Evolutionary conservation across 768 basidiomycete genomes (phyloP).

Genomic region (Antrodiella citrinella): DNA sequence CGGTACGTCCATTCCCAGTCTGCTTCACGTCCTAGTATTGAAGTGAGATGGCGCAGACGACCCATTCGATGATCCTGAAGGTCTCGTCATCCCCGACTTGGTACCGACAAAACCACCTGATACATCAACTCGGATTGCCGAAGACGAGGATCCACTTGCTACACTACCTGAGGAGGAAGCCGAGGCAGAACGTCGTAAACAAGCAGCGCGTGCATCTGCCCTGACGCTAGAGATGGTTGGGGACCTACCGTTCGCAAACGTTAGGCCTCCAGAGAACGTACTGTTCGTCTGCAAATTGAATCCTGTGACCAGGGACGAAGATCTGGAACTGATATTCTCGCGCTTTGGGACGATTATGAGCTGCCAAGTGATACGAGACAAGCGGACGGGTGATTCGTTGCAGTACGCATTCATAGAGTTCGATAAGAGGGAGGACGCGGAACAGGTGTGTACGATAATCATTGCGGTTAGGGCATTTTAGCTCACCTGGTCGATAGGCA

Average conservation of each 20-base stretch:
- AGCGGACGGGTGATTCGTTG: slow-evolving; percentile 89
- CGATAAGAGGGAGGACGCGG: slow-evolving; percentile 86
- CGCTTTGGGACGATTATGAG: slow-evolving; percentile 94
- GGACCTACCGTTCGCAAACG: slow-evolving; percentile 95
- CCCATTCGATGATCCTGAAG: slow-evolving; percentile 85
- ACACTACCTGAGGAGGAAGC: slow-evolving; percentile 81
- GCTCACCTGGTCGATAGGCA: slow-evolving; percentile 41
- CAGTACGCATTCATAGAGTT: slow-evolving; percentile 99
- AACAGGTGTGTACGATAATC: slow-evolving; percentile 54
- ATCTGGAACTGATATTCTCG: slow-evolving; percentile 94
- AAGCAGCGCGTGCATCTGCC: slow-evolving; percentile 87
- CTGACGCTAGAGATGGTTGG: slow-evolving; percentile 99
- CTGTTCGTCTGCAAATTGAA: slow-evolving; percentile 99
- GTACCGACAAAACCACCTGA: slow-evolving; percentile 81
- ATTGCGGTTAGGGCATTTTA: not conserved
- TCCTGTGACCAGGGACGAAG: slow-evolving; percentile 90
- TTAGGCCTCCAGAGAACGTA: slow-evolving; percentile 96
- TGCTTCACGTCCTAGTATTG: not conserved
- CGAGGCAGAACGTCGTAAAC: slow-evolving; percentile 72
- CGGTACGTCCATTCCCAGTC: slow-evolving; percentile 42
- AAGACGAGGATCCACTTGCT: slow-evolving; percentile 86
- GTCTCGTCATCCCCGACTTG: slow-evolving; percentile 60
- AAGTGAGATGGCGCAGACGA: slow-evolving; percentile 77
- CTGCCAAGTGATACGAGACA: slow-evolving; percentile 95
- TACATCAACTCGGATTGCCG: slow-evolving; percentile 82